Conservation (phyloP, 139 green algal genomes). For the Mesotaenium endlicherianum region DNA sequence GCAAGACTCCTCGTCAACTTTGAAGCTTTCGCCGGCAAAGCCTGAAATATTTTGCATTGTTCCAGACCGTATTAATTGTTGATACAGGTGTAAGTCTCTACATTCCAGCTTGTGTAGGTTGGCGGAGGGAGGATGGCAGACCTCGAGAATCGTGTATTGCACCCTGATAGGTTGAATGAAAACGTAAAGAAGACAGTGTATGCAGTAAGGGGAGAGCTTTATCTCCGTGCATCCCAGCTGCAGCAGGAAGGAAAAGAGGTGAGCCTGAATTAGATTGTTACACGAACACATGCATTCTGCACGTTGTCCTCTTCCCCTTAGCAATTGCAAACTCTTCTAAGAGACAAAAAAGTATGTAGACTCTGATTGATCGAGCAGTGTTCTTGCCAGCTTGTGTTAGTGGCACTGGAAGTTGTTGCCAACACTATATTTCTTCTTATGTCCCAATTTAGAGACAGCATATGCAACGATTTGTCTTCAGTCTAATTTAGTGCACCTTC, state of each 20-base stretch:
- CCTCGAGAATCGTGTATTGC: constrained; percentile 59
- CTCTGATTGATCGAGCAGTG: background rate
- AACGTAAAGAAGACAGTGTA: constrained; percentile 78
- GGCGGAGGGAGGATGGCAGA: too few relatives aligned
- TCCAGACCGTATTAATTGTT: too few relatives aligned
- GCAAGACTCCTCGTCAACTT: too few relatives aligned
- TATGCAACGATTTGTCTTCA: too few relatives aligned
- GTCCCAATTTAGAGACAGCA: background rate
- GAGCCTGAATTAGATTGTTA: constrained; percentile 13
- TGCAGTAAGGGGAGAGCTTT: constrained; percentile 90
- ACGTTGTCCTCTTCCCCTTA: background rate
- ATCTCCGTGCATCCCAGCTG: constrained; percentile 80
- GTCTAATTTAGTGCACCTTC: too few relatives aligned
- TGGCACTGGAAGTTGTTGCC: background rate
- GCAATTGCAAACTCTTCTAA: background rate
- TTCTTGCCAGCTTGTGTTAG: background rate
- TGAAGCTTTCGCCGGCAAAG: too few relatives aligned
- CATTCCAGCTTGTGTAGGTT: too few relatives aligned
- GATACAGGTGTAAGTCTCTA: too few relatives aligned
- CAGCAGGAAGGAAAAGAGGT: constrained; percentile 72
- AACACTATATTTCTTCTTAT: background rate
- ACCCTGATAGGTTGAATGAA: constrained; percentile 77
- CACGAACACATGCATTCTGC: background rate
- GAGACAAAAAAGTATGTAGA: too few relatives aligned
- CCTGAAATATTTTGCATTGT: too few relatives aligned